Evolutionary conservation across 306 rosid species (phyloP).

Genomic region (Pyrus pyrifolia): DNA sequence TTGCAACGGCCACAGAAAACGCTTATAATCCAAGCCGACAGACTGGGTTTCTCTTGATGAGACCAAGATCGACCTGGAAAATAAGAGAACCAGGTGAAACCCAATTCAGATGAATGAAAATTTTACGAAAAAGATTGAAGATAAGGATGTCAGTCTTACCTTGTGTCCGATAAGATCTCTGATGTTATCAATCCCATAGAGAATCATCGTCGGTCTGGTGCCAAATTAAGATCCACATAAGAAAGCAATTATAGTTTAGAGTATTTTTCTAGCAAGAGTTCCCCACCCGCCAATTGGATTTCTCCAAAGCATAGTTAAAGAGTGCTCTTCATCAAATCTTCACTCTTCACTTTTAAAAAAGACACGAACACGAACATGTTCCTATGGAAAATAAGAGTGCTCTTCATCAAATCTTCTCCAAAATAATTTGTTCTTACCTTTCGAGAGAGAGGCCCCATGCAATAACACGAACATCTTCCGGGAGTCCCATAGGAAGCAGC

Average conservation of each 20-base stretch:
- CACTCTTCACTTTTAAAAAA: not conserved
- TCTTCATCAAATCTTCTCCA: no score
- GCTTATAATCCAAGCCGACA: conserved; percentile 66
- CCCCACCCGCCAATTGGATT: not conserved
- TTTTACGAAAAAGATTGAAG: not conserved
- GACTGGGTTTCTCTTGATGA: conserved; percentile 74
- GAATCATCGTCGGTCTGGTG: conserved; percentile 93
- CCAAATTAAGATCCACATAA: not conserved
- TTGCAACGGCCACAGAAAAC: not conserved
- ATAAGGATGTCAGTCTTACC: conserved; percentile 29
- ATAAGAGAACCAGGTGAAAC: not conserved
- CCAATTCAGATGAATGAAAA: conserved; percentile 3
- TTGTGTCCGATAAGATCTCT: conserved; percentile 91
- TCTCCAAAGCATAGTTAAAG: no score
- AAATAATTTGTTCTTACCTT: conserved; percentile 37
- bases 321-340: not conserved
- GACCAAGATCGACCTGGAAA: conserved; percentile 81
- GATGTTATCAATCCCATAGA: conserved; percentile 78
- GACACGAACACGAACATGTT: not conserved
- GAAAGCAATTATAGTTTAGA: not conserved
- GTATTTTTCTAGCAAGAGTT: not conserved
- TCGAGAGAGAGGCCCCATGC: conserved; percentile 99
- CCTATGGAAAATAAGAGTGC: no score
- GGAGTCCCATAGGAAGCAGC: conserved; percentile 97
- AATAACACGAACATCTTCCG: conserved; percentile 87